A percentile compares a stretch with the other conserved stretches of the same genome.
Evolutionary conservation across 148 eudicot species (phyloP).

Genomic region (Camellia japonica): DNA sequence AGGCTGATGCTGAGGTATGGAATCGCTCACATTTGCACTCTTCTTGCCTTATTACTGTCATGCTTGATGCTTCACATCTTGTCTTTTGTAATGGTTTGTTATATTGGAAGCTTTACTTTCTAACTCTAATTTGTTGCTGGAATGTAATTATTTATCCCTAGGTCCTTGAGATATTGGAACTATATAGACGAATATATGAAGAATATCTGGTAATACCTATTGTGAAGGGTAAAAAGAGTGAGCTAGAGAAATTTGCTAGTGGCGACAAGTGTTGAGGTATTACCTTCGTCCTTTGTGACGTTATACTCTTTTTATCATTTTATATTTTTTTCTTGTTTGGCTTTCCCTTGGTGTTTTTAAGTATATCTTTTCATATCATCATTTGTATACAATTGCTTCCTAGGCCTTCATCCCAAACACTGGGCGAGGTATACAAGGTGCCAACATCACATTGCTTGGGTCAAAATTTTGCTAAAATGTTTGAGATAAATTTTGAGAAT

Average conservation of each 20-base stretch:
- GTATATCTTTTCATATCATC: background rate
- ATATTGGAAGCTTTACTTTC: too few species aligned
- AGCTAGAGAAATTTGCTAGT: conserved; percentile 92
- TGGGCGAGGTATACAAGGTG: conserved; percentile 95
- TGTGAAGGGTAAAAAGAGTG: conserved; percentile 85
- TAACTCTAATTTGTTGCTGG: too few species aligned
- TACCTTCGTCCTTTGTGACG: background rate
- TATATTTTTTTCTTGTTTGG: background rate
- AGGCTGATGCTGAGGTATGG: conserved; percentile 86
- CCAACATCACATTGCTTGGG: conserved; percentile 91
- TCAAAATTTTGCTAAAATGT: conserved; percentile 96
- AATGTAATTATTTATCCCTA: conserved; percentile 7
- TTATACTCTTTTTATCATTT: background rate
- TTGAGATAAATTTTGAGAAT: conserved; percentile 81
- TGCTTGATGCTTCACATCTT: too few species aligned
- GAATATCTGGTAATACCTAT: conserved; percentile 90
- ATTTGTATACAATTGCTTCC: background rate
- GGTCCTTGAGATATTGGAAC: conserved; percentile 66
- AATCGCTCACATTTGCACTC: background rate
- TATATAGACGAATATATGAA: conserved; percentile 82
- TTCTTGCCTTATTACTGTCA: background rate
- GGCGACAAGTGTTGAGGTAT: conserved; percentile 90
- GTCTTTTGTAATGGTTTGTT: too few species aligned
- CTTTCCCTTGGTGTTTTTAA: background rate
- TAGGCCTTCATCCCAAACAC: conserved; percentile 92